Percentiles rank a stretch among this genome's conserved stretches.
Conservation (phyloP, 305 asterid species). For the Striga hermonthica region DNA sequence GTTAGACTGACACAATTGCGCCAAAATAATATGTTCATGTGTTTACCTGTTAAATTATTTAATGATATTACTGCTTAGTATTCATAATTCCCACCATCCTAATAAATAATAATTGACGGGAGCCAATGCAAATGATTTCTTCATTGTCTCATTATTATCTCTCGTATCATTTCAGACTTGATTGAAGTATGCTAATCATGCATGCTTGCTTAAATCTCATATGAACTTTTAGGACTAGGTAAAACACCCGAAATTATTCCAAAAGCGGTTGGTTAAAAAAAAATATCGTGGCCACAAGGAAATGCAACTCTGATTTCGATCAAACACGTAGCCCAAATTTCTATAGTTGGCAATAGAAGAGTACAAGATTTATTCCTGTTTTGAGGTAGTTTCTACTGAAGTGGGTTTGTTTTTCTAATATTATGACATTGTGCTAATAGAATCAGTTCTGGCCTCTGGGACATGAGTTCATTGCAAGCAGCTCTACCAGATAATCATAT, state of each 20-base stretch:
- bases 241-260: background rate
- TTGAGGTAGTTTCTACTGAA: no score
- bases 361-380: background rate
- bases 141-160: no score
- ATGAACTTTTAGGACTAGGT: background rate
- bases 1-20: no score
- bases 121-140: no score
- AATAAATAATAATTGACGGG: background rate
- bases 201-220: background rate
- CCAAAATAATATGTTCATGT: no score
- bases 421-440: constrained; percentile 27
- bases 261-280: background rate
- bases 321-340: background rate
- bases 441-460: constrained; percentile 66
- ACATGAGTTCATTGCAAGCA: constrained; percentile 65
- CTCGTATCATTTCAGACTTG: no score
- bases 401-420: constrained; percentile 27
- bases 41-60: no score
- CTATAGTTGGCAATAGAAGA: background rate
- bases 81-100: no score
- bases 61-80: no score
- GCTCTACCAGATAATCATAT: constrained; percentile 50
- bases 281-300: background rate
- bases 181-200: background rate
- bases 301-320: background rate